Evolutionary conservation across 352 stramenopile genomes (phyloP).

Genomic region (Blastocystis sp.): DNA sequence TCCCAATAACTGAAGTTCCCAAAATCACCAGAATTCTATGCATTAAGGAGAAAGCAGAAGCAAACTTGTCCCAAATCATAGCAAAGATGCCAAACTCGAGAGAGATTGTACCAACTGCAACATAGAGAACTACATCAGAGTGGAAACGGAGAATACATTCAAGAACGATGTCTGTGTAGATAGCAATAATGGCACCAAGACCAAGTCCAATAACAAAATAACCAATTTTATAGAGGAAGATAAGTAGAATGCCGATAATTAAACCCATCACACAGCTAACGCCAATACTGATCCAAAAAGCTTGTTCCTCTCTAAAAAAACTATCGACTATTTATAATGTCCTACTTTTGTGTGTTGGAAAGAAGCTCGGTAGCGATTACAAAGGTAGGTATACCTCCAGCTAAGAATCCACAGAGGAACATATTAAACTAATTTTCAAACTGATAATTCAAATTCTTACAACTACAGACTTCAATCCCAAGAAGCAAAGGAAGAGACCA

Average conservation of each 20-base stretch:
- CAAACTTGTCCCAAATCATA: conserved; percentile 42
- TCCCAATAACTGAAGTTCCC: conserved; percentile 39
- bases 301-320: conserved; percentile 13
- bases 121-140: conserved; percentile 51
- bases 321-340: background rate
- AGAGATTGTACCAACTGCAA: background rate
- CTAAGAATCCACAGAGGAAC: conserved; percentile 53
- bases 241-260: conserved; percentile 31
- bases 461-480: conserved; percentile 50
- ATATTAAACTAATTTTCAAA: conserved; percentile 31
- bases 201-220: conserved; percentile 44
- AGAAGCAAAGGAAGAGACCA: conserved; percentile 61
- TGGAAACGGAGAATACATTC: conserved; percentile 58
- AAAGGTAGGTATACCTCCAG: conserved; percentile 52
- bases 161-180: conserved; percentile 60
- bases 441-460: background rate
- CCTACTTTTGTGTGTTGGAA: background rate
- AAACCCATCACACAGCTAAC: conserved; percentile 43
- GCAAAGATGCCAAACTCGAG: conserved; percentile 56
- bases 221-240: conserved; percentile 57
- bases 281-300: conserved; percentile 61
- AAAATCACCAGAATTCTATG: conserved; percentile 57
- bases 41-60: background rate
- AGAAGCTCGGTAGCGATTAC: conserved; percentile 40
- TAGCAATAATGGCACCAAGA: conserved; percentile 33